Conservation (phyloP, 2,329 filamentous ascomycete genomes). For the Fusarium buharicum region DNA sequence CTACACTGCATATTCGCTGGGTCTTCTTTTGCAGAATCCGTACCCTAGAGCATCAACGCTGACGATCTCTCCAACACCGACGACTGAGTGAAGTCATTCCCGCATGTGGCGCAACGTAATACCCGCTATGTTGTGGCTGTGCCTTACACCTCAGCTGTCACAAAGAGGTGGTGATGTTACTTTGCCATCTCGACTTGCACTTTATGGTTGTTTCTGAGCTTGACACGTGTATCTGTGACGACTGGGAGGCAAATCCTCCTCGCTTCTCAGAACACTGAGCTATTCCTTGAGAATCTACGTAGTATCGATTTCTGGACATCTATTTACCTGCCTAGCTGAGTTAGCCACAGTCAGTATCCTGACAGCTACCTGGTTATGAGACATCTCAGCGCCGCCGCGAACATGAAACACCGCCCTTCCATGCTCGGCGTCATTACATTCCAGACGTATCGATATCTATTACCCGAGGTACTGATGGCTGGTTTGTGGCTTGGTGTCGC, state of each 20-base stretch:
- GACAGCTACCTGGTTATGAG: too few species aligned
- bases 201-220: slow-evolving; percentile 10
- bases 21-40: not conserved
- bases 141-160: not conserved
- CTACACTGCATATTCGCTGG: slow-evolving; percentile 1
- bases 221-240: slow-evolving; percentile 29
- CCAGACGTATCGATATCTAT: too few species aligned
- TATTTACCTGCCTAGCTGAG: too few species aligned
- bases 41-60: not conserved
- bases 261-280: slow-evolving; percentile 1
- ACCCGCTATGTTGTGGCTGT: slow-evolving; percentile 22
- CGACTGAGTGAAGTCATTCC: slow-evolving; percentile 4
- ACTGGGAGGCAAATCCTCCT: not conserved
- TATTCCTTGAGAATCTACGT: not conserved
- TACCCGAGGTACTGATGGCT: too few species aligned
- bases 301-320: not conserved
- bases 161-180: slow-evolving; percentile 7
- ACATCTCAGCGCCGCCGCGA: too few species aligned
- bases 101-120: slow-evolving; percentile 27
- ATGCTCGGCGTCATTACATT: too few species aligned
- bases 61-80: slow-evolving; percentile 3
- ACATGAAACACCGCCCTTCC: too few species aligned
- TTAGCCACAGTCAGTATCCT: too few species aligned
- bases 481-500: too few species aligned
- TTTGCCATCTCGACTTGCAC: not conserved